These are phyloP conservation scores for Alternaria ventricosa DNA, from an alignment of 2,329 filamentous ascomycete genomes.

Conservation along the genomic window DNA sequence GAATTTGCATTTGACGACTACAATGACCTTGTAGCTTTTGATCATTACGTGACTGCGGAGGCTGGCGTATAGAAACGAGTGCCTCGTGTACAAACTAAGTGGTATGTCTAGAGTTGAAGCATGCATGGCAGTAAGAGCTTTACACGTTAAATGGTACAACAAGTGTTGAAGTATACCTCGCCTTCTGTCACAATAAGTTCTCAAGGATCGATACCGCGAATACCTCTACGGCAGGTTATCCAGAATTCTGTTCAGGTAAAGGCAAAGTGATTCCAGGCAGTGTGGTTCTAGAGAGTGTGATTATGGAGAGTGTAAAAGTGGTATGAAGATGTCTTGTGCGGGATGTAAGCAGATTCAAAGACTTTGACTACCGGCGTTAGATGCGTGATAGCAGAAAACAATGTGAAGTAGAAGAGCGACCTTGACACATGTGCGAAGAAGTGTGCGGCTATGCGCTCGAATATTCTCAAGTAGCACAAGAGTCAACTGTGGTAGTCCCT, in stretches of 20 bases:
- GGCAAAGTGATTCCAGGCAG: background rate
- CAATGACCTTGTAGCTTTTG: background rate
- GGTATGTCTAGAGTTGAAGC: fast-evolving
- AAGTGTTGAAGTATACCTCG: background rate
- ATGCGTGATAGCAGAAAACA: background rate
- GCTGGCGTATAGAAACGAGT: background rate
- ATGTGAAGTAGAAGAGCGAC: background rate
- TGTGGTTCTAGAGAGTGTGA: background rate
- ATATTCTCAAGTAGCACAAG: fast-evolving
- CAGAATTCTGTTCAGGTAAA: background rate
- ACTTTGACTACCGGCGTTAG: background rate
- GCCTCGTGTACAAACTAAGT: background rate
- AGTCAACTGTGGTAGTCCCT: background rate
- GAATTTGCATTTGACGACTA: background rate
- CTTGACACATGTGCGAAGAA: background rate
- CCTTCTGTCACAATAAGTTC: background rate
- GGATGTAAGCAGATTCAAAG: background rate
- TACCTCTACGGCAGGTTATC: background rate
- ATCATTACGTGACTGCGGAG: background rate
- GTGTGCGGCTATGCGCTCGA: background rate
- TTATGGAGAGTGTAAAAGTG: background rate
- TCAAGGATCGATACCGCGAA: background rate
- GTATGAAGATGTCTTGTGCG: background rate
- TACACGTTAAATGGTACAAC: fast-evolving
- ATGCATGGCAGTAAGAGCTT: fast-evolving